These are phyloP conservation scores for Vaccinium vitisidaea DNA, from an alignment of 148 eudicot species.

Conservation along the genomic window DNA sequence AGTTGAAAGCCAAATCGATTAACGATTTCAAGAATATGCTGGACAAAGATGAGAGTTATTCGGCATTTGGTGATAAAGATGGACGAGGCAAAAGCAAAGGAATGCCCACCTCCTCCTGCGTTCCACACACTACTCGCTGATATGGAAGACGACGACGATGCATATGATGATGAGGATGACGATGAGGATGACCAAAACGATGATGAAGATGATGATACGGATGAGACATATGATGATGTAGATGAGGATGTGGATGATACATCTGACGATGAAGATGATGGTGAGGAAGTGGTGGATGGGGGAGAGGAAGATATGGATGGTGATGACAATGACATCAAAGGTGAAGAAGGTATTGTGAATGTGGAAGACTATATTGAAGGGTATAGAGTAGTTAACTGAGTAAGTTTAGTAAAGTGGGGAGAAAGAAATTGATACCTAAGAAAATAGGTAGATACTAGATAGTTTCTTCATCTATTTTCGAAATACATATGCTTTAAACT, in stretches of 20 bases:
- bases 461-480: background rate
- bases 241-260: background rate
- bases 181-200: conserved; percentile 31
- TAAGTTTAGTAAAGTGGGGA: background rate
- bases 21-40: conserved; percentile 79
- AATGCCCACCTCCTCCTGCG: conserved; percentile 92
- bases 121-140: conserved; percentile 52
- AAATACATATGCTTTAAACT: background rate
- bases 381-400: background rate
- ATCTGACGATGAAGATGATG: background rate
- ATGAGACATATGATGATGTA: conserved; percentile 10
- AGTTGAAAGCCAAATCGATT: conserved; percentile 66
- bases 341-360: background rate
- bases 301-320: conserved; percentile 25
- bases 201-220: conserved; percentile 34
- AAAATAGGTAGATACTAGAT: background rate
- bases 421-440: background rate
- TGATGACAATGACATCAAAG: conserved; percentile 26
- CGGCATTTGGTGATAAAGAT: conserved; percentile 90
- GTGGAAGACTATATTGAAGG: conserved; percentile 5
- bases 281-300: conserved; percentile 2
- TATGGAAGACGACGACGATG: conserved; percentile 55
- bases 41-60: conserved; percentile 82
- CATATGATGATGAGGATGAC: conserved; percentile 33
- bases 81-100: conserved; percentile 72